phyloP scores from a whole-genome alignment of 1,284 basidiomycete genomes.

The Ustilago tritici region DNA sequence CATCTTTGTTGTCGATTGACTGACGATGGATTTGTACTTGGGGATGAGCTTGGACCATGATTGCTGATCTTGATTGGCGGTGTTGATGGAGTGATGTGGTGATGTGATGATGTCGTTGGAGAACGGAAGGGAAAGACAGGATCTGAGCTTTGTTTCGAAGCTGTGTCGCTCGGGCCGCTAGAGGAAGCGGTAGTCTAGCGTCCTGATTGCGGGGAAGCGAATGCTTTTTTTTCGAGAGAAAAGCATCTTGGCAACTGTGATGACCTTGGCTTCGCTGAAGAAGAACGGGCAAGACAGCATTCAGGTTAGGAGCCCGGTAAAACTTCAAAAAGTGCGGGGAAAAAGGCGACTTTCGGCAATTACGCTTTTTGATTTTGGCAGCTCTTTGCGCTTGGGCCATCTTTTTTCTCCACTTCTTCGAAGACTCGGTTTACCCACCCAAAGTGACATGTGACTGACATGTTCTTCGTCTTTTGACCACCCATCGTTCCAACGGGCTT shows the following conservation, averaged over 20 bases:
- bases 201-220: neutral
- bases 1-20: conserved; percentile 45
- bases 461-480: no score
- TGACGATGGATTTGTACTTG: conserved; percentile 54
- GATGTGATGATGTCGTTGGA: neutral
- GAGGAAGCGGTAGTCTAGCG: neutral
- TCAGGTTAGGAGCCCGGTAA: neutral
- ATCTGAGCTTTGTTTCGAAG: no score
- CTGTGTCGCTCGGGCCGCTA: no score
- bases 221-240: neutral
- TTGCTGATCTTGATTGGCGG: neutral
- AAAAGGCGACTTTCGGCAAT: neutral
- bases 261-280: neutral
- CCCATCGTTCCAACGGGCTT: neutral
- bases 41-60: conserved; percentile 37
- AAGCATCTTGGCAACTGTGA: neutral
- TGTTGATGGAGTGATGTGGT: neutral
- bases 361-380: neutral
- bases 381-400: conserved; percentile 2
- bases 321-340: conserved; percentile 13
- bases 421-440: no score
- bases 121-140: neutral
- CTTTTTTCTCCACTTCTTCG: neutral
- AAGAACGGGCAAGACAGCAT: neutral
- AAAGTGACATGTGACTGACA: no score